Conservation (phyloP, 2,329 filamentous ascomycete genomes). For the Neofusicoccum kwambonambiense region DNA sequence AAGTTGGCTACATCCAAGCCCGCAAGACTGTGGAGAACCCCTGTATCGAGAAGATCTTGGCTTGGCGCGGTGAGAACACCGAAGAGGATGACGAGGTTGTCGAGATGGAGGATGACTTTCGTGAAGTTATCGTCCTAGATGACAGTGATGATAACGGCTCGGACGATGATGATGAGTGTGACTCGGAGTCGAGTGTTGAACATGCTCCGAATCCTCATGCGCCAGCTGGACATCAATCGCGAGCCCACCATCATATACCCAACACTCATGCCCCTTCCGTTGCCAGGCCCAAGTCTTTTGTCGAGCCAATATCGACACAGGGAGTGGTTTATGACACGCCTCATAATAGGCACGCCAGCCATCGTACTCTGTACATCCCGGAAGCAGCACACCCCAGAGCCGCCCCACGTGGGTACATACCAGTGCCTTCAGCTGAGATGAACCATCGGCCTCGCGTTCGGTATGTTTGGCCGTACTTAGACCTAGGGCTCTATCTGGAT, state of each 20-base stretch:
- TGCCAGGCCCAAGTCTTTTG: constrained; percentile 22
- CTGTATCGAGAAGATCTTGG: constrained; percentile 56
- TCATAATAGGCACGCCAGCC: not conserved
- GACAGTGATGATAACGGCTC: constrained; percentile 54
- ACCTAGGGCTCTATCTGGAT: not conserved
- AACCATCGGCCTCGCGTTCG: not conserved
- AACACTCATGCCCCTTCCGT: not conserved
- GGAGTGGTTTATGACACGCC: not conserved
- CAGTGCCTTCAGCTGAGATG: not conserved
- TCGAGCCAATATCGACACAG: not conserved
- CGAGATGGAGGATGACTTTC: constrained; percentile 61
- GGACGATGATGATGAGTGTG: constrained; percentile 27
- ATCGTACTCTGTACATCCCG: not conserved
- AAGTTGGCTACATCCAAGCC: constrained; percentile 32
- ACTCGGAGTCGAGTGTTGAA: constrained; percentile 17
- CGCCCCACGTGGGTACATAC: not conserved
- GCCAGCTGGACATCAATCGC: constrained; percentile 33
- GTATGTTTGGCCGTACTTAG: not conserved
- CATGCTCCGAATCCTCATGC: constrained; percentile 24
- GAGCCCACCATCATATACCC: constrained; percentile 30
- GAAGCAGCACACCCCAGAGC: not conserved
- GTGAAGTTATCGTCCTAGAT: constrained; percentile 63
- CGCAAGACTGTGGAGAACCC: constrained; percentile 55
- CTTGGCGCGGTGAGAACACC: constrained; percentile 58
- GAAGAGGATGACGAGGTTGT: constrained; percentile 48